A percentile compares a stretch with the other conserved stretches of the same genome.
Conservation (phyloP, 805 yeast genomes). For the Pichia manshurica region DNA sequence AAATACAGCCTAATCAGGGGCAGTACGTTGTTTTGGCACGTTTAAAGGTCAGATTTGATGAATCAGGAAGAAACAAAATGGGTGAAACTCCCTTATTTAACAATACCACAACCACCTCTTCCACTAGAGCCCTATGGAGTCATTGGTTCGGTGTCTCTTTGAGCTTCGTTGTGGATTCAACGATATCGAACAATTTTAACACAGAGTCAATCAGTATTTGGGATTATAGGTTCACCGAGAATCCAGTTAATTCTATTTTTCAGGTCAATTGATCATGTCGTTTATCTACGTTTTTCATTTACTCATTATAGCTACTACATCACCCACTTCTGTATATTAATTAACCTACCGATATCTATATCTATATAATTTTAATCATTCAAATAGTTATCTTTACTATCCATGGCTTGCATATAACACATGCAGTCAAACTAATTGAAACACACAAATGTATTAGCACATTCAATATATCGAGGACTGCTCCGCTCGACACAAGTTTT, state of each 20-base stretch:
- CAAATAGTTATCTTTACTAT: slow-evolving; percentile 3
- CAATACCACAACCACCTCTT: slow-evolving; percentile 16
- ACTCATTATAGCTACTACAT: neutral
- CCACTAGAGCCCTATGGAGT: slow-evolving; percentile 55
- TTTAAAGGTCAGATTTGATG: slow-evolving; percentile 68
- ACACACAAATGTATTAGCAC: slow-evolving; percentile 14
- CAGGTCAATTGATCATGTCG: too few species aligned
- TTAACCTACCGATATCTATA: neutral
- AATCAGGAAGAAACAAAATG: slow-evolving; percentile 59
- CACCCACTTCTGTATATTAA: slow-evolving; percentile 1
- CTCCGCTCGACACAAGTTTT: slow-evolving; percentile 16
- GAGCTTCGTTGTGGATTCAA: slow-evolving; percentile 54
- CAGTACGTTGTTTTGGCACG: slow-evolving; percentile 38
- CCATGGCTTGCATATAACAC: slow-evolving; percentile 12
- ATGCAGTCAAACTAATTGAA: slow-evolving; percentile 8
- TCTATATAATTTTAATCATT: neutral
- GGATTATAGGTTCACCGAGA: slow-evolving; percentile 60
- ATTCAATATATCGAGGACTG: slow-evolving; percentile 12
- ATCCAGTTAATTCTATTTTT: slow-evolving; percentile 47
- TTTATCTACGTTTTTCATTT: too few species aligned
- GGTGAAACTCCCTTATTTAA: slow-evolving; percentile 60
- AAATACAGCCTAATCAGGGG: slow-evolving; percentile 1
- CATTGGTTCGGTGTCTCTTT: slow-evolving; percentile 65
- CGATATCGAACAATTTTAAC: slow-evolving; percentile 32
- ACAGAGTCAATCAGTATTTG: slow-evolving; percentile 50